Evolutionary conservation across 1,139 yeast genomes (phyloP).

Genomic region (Geotrichum klebahnii): DNA sequence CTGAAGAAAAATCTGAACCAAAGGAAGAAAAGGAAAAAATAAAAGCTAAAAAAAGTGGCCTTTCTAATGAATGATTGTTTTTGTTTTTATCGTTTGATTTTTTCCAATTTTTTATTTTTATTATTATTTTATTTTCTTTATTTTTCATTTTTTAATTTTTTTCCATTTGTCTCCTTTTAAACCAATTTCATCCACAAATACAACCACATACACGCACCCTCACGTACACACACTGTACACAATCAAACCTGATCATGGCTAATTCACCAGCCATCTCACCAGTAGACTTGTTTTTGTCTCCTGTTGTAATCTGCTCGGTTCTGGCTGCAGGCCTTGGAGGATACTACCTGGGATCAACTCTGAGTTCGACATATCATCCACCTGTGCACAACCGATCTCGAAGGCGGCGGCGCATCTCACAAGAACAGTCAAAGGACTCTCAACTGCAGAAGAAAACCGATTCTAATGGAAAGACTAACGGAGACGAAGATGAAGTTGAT

Average conservation of each 20-base stretch:
- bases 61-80: too few species aligned
- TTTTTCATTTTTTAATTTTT: neutral
- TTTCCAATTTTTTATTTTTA: neutral
- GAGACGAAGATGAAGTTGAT: conserved; percentile 12
- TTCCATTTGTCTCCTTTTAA: neutral
- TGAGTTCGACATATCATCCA: conserved; percentile 3
- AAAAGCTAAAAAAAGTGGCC: too few species aligned
- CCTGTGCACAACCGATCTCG: conserved; percentile 6
- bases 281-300: conserved; percentile 18
- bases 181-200: neutral
- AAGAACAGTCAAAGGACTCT: neutral
- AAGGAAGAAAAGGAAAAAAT: too few species aligned
- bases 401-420: conserved; percentile 6
- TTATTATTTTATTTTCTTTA: neutral
- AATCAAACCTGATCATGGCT: conserved; percentile 1
- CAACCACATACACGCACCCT: neutral
- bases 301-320: conserved; percentile 20
- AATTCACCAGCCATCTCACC: conserved; percentile 17
- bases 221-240: neutral
- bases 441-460: neutral
- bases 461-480: conserved; percentile 4
- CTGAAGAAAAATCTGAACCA: too few species aligned
- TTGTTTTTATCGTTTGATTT: too few species aligned
- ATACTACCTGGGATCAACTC: conserved; percentile 24
- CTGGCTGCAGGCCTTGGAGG: conserved; percentile 26